Percentiles rank a stretch among this genome's conserved stretches.
phyloP scores from a whole-genome alignment of 306 rosid species.

The Luffa acutangula region DNA sequence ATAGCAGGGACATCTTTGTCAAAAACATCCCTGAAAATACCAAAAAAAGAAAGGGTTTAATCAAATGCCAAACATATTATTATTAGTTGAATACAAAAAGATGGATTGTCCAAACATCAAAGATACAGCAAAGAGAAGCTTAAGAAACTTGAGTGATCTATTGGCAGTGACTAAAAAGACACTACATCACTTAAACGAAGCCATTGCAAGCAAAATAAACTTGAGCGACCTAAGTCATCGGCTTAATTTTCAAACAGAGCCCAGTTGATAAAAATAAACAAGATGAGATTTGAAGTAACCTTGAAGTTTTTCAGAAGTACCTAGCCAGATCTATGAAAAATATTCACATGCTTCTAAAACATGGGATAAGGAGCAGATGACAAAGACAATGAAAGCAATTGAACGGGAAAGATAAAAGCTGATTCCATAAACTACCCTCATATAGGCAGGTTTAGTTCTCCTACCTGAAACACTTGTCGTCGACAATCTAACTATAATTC shows the following conservation, averaged over 20 bases:
- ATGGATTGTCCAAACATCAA: background rate
- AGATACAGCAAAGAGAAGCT: background rate
- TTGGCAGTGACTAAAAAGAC: background rate
- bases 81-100: background rate
- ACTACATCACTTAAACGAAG: background rate
- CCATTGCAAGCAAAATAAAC: background rate
- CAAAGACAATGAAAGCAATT: too few relatives aligned
- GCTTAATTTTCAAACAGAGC: background rate
- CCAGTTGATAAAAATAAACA: background rate
- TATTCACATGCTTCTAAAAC: too few relatives aligned
- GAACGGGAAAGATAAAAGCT: too few relatives aligned
- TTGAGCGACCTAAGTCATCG: background rate
- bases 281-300: background rate
- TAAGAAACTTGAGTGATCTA: background rate
- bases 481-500: too few relatives aligned
- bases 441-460: too few relatives aligned
- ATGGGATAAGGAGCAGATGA: too few relatives aligned
- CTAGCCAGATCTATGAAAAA: background rate
- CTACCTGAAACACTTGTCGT: too few relatives aligned
- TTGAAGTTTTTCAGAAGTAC: background rate
- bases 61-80: background rate
- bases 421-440: too few relatives aligned
- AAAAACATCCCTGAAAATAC: background rate
- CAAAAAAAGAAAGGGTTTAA: background rate
- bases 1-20: constrained; percentile 1